Base-by-base conservation (phyloP, 2,329 filamentous ascomycete species). In the Ophiostoma sp. region DNA sequence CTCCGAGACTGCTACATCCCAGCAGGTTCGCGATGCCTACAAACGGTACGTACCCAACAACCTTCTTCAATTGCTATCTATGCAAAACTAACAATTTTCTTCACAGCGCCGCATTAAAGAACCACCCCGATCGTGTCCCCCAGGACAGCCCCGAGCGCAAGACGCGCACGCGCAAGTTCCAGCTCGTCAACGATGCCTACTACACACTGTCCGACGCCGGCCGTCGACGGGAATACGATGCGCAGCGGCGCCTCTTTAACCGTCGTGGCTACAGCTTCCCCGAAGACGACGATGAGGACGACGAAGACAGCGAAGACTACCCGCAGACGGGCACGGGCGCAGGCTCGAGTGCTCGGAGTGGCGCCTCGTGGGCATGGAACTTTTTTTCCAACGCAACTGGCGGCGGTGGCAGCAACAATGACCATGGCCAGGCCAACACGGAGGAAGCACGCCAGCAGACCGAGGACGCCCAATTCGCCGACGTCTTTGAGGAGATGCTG, bases 1-100 rank as follows among this genome's bases (percentile, higher is more conserved):
- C 75, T 81, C 90, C 70, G 88, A 93, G 48, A 91, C 87, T 77
- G 94, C 95, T 45, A 92, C 90, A 0, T 89, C 91, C 74, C 90
- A 94, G 79, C 92, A 98, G 81, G 91, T 99, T 80, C 92, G 95
- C 78, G 92, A 93, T 86, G 96, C 95, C 69, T 99, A 98, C 86
- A 99, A 99, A 82, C 92, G 92, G 92, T 93, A 79, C 70, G 80
- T 69, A 6, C 25, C 9, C 17, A 39, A 15, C 45, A 25, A 69
- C 69, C 12, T 12, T 1, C 42, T 68, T 15, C 17, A 19, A 7
- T 28, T 68, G 19, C 8, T 36, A 19, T 45, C 72, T 66, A 12
- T n/a, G n/a, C 48, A 71, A 31, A 45, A 28, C 36, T 61, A 33
- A 48, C 25, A 31, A 2, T 15, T n/a, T 3, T 42, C n/a, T 11